A percentile compares a stretch with the other conserved stretches of the same genome.
Conservation (phyloP, 805 yeast genomes). For the Saturnispora ahearnii region DNA sequence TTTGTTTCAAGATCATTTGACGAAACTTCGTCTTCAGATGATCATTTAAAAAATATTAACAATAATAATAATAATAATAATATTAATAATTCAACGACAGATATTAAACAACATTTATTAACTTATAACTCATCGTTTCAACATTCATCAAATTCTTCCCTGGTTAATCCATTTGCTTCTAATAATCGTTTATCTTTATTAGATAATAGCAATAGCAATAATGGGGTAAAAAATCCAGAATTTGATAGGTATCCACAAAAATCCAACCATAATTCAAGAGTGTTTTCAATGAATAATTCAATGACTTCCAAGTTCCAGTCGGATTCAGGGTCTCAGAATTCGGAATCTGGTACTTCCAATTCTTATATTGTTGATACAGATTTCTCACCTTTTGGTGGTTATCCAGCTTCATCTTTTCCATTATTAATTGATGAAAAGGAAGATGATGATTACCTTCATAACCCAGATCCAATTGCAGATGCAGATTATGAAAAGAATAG, state of each 20-base stretch:
- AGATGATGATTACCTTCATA: slow-evolving; percentile 89
- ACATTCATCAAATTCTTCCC: slow-evolving; percentile 21
- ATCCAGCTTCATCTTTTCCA: slow-evolving; percentile 90
- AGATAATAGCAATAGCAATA: not conserved
- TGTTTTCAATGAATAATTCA: slow-evolving; percentile 45
- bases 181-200: slow-evolving; percentile 14
- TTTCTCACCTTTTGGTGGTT: slow-evolving; percentile 91
- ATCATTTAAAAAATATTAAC: not conserved
- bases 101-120: slow-evolving; percentile 17
- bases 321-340: slow-evolving; percentile 15
- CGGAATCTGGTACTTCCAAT: slow-evolving; percentile 18
- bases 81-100: slow-evolving; percentile 13
- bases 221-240: slow-evolving; percentile 32
- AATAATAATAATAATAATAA: slow-evolving; percentile 12
- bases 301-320: slow-evolving; percentile 26
- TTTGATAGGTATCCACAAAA: slow-evolving; percentile 63
- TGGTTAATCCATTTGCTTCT: slow-evolving; percentile 26
- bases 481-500: slow-evolving; percentile 73
- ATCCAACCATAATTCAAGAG: slow-evolving; percentile 37
- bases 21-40: slow-evolving; percentile 5
- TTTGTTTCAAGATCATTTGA: slow-evolving; percentile 25
- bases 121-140: slow-evolving; percentile 19
- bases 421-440: slow-evolving; percentile 87
- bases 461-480: slow-evolving; percentile 92
- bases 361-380: slow-evolving; percentile 50